A percentile compares a stretch with the other conserved stretches of the same genome.
Conservation (phyloP, 768 basidiomycete genomes). For the Chalciporus piperatus region DNA sequence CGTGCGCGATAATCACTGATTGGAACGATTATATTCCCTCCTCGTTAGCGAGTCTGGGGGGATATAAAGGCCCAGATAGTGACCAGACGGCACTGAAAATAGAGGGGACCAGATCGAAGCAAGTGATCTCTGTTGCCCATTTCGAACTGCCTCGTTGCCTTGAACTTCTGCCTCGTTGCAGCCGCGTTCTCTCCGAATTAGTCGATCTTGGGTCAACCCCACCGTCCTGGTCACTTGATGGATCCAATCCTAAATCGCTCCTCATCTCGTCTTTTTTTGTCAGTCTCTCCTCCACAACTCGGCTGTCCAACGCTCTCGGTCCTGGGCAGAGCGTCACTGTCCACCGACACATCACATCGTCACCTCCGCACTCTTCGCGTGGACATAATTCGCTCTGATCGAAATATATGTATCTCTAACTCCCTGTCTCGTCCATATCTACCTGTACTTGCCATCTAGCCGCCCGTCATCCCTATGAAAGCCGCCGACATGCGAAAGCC, state of each 20-base stretch:
- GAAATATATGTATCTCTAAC: constrained; percentile 10
- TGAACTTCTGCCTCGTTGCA: constrained; percentile 15
- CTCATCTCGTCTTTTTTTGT: constrained; percentile 5
- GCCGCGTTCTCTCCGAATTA: constrained; percentile 8
- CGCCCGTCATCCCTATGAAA: constrained; percentile 43
- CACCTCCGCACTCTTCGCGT: constrained; percentile 1
- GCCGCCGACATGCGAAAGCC: constrained; percentile 69
- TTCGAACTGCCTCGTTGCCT: constrained; percentile 14
- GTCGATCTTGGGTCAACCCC: no score
- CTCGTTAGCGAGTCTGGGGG: constrained; percentile 7
- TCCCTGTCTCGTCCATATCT: no score
- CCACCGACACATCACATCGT: no score
- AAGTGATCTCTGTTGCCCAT: no score
- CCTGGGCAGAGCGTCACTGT: no score
- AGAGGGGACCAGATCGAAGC: constrained; percentile 4
- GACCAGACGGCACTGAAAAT: constrained; percentile 7
- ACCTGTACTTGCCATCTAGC: constrained; percentile 7
- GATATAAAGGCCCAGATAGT: constrained; percentile 5
- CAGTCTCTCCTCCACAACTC: background rate
- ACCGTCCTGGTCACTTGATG: no score
- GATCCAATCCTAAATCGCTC: no score
- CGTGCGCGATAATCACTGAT: constrained; percentile 37
- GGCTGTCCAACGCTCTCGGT: no score
- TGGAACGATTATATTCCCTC: constrained; percentile 6
- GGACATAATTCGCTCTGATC: constrained; percentile 4